A percentile compares a stretch with the other conserved stretches of the same genome.
These are phyloP conservation scores for Panaeolus cyanescens DNA, from an alignment of 768 basidiomycete species.

Conservation along the genomic window DNA sequence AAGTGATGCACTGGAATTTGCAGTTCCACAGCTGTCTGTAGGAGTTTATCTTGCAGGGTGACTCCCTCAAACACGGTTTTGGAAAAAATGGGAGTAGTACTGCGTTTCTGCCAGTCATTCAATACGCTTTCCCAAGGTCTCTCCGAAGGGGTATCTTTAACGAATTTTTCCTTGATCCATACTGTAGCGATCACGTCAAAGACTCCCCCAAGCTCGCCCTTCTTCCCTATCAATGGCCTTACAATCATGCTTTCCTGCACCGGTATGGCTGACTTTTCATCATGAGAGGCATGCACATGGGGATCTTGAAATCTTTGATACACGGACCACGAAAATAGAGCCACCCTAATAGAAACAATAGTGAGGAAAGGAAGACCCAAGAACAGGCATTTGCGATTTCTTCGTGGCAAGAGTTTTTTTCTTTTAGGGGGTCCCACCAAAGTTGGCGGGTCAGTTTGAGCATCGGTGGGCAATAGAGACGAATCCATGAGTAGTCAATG, in stretches of 20 bases:
- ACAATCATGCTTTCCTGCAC: neutral
- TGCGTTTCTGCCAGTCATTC: neutral
- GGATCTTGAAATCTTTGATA: neutral
- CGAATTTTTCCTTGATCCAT: neutral
- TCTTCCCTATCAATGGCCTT: neutral
- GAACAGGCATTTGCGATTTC: neutral
- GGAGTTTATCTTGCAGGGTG: neutral
- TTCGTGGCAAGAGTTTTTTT: no score
- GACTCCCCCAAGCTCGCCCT: neutral
- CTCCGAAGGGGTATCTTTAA: neutral
- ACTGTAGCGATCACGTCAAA: neutral
- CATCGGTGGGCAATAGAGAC: neutral
- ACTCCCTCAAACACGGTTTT: neutral
- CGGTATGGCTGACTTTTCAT: neutral
- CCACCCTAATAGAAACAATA: neutral
- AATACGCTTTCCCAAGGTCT: neutral
- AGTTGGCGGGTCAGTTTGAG: neutral
- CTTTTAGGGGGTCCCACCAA: no score
- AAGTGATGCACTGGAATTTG: neutral
- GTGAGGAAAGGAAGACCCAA: neutral
- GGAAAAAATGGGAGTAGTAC: neutral
- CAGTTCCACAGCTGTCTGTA: neutral
- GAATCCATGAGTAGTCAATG: neutral
- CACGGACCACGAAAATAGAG: neutral
- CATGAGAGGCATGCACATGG: neutral